These are phyloP conservation scores for Globisporangium splendens DNA, from an alignment of 352 stramenopile species.

Conservation along the genomic window DNA sequence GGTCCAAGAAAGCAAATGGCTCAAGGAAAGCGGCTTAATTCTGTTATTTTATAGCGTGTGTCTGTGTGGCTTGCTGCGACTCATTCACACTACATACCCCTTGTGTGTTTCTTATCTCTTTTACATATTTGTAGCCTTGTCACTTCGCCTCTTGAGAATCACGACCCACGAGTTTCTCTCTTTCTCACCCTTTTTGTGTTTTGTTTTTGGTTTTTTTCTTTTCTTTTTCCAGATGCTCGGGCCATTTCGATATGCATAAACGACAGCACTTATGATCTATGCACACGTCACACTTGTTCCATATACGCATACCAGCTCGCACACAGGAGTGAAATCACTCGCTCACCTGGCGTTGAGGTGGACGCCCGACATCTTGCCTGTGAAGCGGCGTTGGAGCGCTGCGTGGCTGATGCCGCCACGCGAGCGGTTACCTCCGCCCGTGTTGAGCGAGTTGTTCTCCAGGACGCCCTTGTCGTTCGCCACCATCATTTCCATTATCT, in stretches of 20 bases:
- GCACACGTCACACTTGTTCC: not conserved
- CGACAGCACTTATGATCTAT: conserved; percentile 6
- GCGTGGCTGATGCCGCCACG: conserved; percentile 72
- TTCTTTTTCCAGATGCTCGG: not conserved
- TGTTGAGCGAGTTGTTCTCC: conserved; percentile 71
- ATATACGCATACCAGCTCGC: conserved; percentile 2
- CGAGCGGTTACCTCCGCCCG: conserved; percentile 45
- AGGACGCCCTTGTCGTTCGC: conserved; percentile 58
- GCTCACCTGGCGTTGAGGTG: conserved; percentile 25
- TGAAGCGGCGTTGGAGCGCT: conserved; percentile 73
- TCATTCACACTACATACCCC: no score
- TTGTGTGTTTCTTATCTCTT: no score
- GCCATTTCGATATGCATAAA: not conserved
- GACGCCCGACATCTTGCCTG: conserved; percentile 79
- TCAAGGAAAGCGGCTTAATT: no score
- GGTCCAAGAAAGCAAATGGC: no score
- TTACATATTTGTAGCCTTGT: not conserved
- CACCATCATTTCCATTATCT: conserved; percentile 70
- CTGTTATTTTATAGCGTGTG: conserved; percentile 5
- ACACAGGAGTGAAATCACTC: not conserved
- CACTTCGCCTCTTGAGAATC: no score
- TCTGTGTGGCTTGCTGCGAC: no score
- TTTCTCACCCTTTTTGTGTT: no score
- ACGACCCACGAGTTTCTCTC: no score
- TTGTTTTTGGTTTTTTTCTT: no score